phyloP scores from a whole-genome alignment of 106 monocot species.

The Triglochin maritima region DNA sequence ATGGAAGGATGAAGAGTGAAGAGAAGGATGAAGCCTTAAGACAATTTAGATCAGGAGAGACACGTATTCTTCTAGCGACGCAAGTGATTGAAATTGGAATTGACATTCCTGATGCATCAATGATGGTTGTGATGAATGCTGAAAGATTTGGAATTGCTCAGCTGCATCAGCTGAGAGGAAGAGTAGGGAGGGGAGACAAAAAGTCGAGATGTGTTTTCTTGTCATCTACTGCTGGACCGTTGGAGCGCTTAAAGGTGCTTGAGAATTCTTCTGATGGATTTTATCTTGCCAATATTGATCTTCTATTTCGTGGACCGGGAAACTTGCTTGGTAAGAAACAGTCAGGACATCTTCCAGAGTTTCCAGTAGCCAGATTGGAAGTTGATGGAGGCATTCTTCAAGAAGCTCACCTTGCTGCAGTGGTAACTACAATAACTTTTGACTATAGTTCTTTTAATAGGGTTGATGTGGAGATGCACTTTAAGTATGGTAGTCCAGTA shows the following conservation, averaged over 20 bases:
- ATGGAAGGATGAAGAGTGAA: slow-evolving; percentile 81
- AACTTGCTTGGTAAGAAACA: slow-evolving; percentile 96
- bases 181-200: slow-evolving; percentile 76
- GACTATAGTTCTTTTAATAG: neutral
- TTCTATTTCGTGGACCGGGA: slow-evolving; percentile 85
- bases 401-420: slow-evolving; percentile 88
- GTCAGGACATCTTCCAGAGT: slow-evolving; percentile 94
- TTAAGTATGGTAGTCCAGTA: neutral
- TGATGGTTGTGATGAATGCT: slow-evolving; percentile 99
- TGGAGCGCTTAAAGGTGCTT: slow-evolving; percentile 61
- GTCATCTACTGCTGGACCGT: slow-evolving; percentile 44
- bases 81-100: slow-evolving; percentile 97
- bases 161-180: slow-evolving; percentile 90
- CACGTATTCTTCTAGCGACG: slow-evolving; percentile 67
- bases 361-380: slow-evolving; percentile 91
- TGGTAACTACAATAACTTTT: slow-evolving; percentile 40
- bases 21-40: slow-evolving; percentile 64
- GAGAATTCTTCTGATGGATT: slow-evolving; percentile 89
- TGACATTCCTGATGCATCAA: slow-evolving; percentile 94
- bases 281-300: slow-evolving; percentile 75
- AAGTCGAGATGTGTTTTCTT: slow-evolving; percentile 87
- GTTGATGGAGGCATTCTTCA: slow-evolving; percentile 87
- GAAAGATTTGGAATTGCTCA: slow-evolving; percentile 97
- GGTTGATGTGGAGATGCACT: neutral
- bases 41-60: slow-evolving; percentile 73